Conservation (phyloP, 495 filamentous ascomycete genomes). For the Hypoxylon rickii region DNA sequence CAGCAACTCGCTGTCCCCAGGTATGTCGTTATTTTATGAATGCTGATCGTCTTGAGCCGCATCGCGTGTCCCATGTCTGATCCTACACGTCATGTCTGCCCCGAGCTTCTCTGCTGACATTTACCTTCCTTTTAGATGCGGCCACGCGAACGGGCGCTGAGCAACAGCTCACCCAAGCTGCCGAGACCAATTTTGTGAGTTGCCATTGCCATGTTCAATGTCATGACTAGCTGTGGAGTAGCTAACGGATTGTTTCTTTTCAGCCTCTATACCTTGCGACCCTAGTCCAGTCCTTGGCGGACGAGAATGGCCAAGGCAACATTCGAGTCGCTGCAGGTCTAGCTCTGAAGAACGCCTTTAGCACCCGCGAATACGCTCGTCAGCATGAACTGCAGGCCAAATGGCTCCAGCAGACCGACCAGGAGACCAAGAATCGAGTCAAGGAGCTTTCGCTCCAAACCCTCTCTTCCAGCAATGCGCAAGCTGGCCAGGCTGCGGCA, state of each 20-base stretch:
- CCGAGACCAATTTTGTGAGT: constrained; percentile 93
- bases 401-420: constrained; percentile 83
- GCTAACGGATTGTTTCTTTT: constrained; percentile 26
- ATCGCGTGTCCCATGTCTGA: constrained; percentile 33
- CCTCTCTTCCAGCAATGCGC: constrained; percentile 70
- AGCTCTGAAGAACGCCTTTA: constrained; percentile 95
- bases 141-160: constrained; percentile 86
- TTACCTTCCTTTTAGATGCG: constrained; percentile 66
- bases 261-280: constrained; percentile 89
- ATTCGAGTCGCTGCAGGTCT: constrained; percentile 93
- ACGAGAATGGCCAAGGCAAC: constrained; percentile 79
- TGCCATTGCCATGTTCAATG: constrained; percentile 19
- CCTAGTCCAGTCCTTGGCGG: constrained; percentile 89
- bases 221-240: constrained; percentile 25
- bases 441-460: constrained; percentile 89
- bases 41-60: constrained; percentile 4
- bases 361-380: constrained; percentile 83
- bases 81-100: constrained; percentile 17
- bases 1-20: constrained; percentile 86
- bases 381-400: constrained; percentile 85
- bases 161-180: constrained; percentile 89
- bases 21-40: constrained; percentile 54
- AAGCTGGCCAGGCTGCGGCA: constrained; percentile 86
- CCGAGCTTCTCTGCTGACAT: constrained; percentile 17
- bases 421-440: constrained; percentile 78